These are phyloP conservation scores for Aspergillus sparsus DNA, from an alignment of 495 filamentous ascomycete genomes.

Conservation along the genomic window DNA sequence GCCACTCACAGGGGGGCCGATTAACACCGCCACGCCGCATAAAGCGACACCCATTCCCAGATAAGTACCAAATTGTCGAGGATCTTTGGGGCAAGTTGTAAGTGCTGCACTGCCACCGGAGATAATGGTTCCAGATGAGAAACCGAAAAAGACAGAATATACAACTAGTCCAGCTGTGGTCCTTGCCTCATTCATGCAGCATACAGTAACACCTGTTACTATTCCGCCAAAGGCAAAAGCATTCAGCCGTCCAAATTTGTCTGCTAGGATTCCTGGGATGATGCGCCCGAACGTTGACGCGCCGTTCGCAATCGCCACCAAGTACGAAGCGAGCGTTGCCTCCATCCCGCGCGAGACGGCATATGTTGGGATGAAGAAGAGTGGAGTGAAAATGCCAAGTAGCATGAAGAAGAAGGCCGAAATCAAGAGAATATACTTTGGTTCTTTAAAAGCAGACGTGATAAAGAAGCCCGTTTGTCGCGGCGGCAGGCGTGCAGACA, in stretches of 20 bases:
- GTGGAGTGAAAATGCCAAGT: conserved; percentile 23
- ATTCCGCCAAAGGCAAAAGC: conserved; percentile 10
- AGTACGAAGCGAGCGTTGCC: conserved; percentile 18
- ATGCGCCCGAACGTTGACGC: conserved; percentile 12
- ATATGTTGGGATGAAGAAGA: conserved; percentile 28
- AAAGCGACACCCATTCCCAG: conserved; percentile 55
- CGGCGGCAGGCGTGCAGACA: conserved; percentile 24
- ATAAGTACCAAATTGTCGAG: conserved; percentile 53
- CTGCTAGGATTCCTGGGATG: conserved; percentile 10
- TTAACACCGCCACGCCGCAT: conserved; percentile 42
- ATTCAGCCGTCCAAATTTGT: conserved; percentile 10
- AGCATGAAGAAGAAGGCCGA: conserved; percentile 21
- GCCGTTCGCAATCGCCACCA: conserved; percentile 18
- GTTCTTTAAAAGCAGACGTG: conserved; percentile 13
- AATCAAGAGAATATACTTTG: conserved; percentile 16
- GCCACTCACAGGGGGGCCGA: conserved; percentile 57
- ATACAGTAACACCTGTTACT: conserved; percentile 27
- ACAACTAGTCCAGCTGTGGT: conserved; percentile 33
- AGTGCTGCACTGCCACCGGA: conserved; percentile 46
- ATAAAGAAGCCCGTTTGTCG: conserved; percentile 14
- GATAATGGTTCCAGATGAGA: conserved; percentile 43
- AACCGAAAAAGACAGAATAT: conserved; percentile 33
- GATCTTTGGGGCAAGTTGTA: conserved; percentile 39
- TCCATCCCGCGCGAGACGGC: conserved; percentile 17
- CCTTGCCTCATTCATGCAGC: conserved; percentile 26